Percentiles rank a stretch among this genome's conserved stretches.
phyloP scores from a whole-genome alignment of 2,329 filamentous ascomycete genomes.

The Neobulgaria alba region DNA sequence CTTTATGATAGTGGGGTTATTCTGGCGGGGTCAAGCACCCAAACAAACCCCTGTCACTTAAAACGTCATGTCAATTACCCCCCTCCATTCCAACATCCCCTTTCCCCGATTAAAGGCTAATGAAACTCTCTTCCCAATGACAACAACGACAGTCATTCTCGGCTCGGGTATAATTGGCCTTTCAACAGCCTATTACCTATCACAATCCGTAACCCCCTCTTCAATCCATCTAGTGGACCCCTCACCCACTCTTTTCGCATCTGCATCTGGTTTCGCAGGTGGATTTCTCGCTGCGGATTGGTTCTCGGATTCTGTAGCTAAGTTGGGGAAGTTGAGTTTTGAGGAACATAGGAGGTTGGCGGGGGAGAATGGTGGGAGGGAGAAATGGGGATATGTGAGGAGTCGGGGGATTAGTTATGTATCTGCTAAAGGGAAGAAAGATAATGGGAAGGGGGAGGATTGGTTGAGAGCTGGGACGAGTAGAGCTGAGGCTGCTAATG shows the following conservation, averaged over 20 bases:
- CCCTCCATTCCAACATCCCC: no score
- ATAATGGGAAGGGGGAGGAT: constrained; percentile 46
- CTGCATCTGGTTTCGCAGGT: constrained; percentile 64
- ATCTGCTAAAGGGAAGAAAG: constrained; percentile 19
- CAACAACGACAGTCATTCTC: constrained; percentile 48
- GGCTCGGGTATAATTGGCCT: constrained; percentile 64
- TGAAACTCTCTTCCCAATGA: constrained; percentile 6
- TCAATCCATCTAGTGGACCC: constrained; percentile 51
- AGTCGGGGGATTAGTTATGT: constrained; percentile 51
- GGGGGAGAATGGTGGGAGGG: constrained; percentile 11
- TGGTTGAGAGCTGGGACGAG: constrained; percentile 60
- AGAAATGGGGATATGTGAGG: constrained; percentile 46
- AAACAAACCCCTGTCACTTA: not conserved
- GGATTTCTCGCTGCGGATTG: constrained; percentile 69
- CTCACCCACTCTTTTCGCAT: constrained; percentile 55
- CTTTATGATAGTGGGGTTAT: no score
- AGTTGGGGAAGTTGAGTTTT: constrained; percentile 41
- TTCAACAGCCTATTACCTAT: constrained; percentile 65
- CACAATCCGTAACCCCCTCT: constrained; percentile 34
- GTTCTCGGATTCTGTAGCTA: constrained; percentile 39
- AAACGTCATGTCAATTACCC: not conserved
- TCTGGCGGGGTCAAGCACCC: not conserved
- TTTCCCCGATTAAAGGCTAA: no score
- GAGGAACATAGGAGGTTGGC: constrained; percentile 43
- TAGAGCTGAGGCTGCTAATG: constrained; percentile 43